Evolutionary conservation across 164 flowering plant species (phyloP).

Genomic region (Warburgia ugandensis): DNA sequence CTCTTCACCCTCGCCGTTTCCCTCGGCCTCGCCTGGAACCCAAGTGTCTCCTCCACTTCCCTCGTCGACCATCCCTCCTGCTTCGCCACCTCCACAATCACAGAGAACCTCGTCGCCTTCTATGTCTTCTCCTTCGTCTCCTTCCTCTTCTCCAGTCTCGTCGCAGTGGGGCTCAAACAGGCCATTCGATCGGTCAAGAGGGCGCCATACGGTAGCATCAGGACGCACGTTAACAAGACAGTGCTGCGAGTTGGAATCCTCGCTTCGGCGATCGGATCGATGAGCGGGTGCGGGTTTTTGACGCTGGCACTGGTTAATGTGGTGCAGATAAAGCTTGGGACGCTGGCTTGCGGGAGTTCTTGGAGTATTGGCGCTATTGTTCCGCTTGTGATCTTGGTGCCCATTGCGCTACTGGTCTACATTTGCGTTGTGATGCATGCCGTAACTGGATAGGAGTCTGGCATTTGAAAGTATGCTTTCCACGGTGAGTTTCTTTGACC

Average conservation of each 20-base stretch:
- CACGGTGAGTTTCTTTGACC: no score
- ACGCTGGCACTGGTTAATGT: conserved; percentile 63
- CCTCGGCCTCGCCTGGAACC: conserved; percentile 74
- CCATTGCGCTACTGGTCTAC: conserved; percentile 55
- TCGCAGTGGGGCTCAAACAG: conserved; percentile 68
- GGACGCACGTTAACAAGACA: conserved; percentile 37
- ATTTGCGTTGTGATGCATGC: conserved; percentile 45
- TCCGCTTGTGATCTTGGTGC: conserved; percentile 59
- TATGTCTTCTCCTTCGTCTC: conserved; percentile 83
- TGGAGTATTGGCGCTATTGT: conserved; percentile 42
- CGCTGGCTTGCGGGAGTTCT: conserved; percentile 43
- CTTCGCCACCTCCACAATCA: conserved; percentile 22
- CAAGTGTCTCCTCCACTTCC: conserved; percentile 30
- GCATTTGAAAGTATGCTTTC: neutral
- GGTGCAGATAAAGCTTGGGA: conserved; percentile 79
- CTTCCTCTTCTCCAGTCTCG: conserved; percentile 86
- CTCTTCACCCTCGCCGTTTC: conserved; percentile 79
- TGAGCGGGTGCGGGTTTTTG: conserved; percentile 63
- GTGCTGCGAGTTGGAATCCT: conserved; percentile 46
- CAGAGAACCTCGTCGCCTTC: conserved; percentile 47
- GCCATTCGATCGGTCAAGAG: conserved; percentile 27
- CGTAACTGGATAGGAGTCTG: conserved; percentile 11
- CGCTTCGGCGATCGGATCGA: conserved; percentile 59
- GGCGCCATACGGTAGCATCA: neutral
- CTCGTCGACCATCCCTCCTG: conserved; percentile 30